Percentiles rank a stretch among this genome's conserved stretches.
These are phyloP conservation scores for Amphirosellinia nigrospora DNA, from an alignment of 495 filamentous ascomycete species.

Conservation along the genomic window DNA sequence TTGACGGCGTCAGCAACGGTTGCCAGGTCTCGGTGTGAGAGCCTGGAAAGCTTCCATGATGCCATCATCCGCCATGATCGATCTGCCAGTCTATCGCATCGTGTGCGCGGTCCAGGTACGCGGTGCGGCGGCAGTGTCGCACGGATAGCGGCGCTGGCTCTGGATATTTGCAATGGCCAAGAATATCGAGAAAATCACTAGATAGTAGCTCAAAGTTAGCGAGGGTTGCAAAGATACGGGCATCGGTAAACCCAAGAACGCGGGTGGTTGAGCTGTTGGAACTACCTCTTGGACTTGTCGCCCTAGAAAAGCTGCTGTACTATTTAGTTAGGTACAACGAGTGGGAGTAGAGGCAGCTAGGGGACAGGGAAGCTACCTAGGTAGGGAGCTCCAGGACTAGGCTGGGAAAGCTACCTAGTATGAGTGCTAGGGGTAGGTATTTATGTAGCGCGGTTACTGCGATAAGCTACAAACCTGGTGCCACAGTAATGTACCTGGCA, in stretches of 20 bases:
- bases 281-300: conserved; percentile 1
- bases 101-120: conserved; percentile 28
- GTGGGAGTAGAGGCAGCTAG: neutral
- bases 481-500: neutral
- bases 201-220: neutral
- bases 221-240: neutral
- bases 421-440: conserved; percentile 1
- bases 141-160: conserved; percentile 13
- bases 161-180: conserved; percentile 10
- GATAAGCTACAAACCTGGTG: neutral
- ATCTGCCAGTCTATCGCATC: conserved; percentile 36
- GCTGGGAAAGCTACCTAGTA: neutral
- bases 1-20: conserved; percentile 64
- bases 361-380: neutral
- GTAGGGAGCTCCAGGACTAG: neutral
- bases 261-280: conserved; percentile 1
- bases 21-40: conserved; percentile 78
- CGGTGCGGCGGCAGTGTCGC: conserved; percentile 22
- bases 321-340: neutral
- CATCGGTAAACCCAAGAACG: neutral
- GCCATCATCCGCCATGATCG: conserved; percentile 68
- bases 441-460: neutral
- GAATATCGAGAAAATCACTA: neutral
- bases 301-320: conserved; percentile 14
- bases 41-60: conserved; percentile 72